phyloP scores from a whole-genome alignment of 163 green algal genomes.

The Chloromonas sp. region DNA sequence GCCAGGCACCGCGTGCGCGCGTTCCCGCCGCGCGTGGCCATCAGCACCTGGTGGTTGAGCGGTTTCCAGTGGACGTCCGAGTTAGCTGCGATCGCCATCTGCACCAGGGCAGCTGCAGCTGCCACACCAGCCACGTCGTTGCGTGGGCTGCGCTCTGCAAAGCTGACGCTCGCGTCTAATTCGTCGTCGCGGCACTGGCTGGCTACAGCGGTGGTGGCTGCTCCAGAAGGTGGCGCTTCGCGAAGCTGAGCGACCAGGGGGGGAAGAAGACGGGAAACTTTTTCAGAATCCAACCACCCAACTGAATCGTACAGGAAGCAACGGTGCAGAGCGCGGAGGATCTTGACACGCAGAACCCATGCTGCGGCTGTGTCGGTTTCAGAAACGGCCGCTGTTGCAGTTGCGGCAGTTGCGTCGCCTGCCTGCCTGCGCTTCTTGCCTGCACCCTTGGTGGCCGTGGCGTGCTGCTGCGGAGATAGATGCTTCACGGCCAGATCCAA shows the following conservation, averaged over 20 bases:
- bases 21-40: slow-evolving; percentile 54
- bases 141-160: background rate
- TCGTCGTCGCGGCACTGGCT: slow-evolving; percentile 10
- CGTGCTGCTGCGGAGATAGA: background rate
- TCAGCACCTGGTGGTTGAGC: slow-evolving; percentile 75
- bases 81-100: slow-evolving; percentile 58
- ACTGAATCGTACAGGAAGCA: slow-evolving; percentile 72
- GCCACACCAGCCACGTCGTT: slow-evolving; percentile 28
- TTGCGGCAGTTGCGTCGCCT: slow-evolving; percentile 4
- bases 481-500: background rate
- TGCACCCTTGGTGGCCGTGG: slow-evolving; percentile 8
- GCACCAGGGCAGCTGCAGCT: slow-evolving; percentile 45
- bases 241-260: slow-evolving; percentile 61
- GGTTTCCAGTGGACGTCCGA: slow-evolving; percentile 68
- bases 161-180: slow-evolving; percentile 6
- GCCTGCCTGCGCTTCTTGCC: slow-evolving; percentile 49
- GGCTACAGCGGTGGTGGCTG: slow-evolving; percentile 6
- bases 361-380: slow-evolving; percentile 12
- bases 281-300: slow-evolving; percentile 62
- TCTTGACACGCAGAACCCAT: slow-evolving; percentile 63
- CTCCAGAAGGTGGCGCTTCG: slow-evolving; percentile 12
- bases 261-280: slow-evolving; percentile 49
- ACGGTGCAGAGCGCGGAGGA: slow-evolving; percentile 69
- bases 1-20: slow-evolving; percentile 40
- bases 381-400: background rate